Percentiles rank a stretch among this genome's conserved stretches.
phyloP scores from a whole-genome alignment of 106 monocot species.

The Dactylorhiza incarnata region DNA sequence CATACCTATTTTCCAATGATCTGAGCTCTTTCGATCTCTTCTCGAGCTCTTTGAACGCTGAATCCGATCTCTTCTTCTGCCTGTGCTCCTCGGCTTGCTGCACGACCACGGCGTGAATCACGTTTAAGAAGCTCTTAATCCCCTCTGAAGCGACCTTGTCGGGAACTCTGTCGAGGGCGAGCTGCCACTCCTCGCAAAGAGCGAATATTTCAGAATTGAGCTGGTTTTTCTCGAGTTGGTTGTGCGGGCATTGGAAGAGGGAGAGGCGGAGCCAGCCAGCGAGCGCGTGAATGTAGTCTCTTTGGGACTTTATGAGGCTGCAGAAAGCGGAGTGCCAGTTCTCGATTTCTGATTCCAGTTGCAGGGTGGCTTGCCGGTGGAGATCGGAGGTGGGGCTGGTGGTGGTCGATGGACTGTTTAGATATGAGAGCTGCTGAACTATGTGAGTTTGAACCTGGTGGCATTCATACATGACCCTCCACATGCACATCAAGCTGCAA shows the following conservation, averaged over 20 bases:
- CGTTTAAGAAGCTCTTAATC: conserved; percentile 77
- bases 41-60: conserved; percentile 50
- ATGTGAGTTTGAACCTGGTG: conserved; percentile 98
- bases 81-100: conserved; percentile 83
- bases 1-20: conserved; percentile 43
- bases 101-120: conserved; percentile 56
- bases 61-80: conserved; percentile 57
- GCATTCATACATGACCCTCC: conserved; percentile 97
- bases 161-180: conserved; percentile 63
- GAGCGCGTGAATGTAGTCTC: conserved; percentile 76
- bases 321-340: conserved; percentile 80
- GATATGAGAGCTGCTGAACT: conserved; percentile 72
- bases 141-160: conserved; percentile 94
- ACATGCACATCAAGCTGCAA: conserved; percentile 68
- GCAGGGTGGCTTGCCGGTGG: conserved; percentile 63
- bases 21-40: conserved; percentile 54
- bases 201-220: conserved; percentile 46
- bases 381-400: conserved; percentile 47
- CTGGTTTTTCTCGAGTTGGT: conserved; percentile 22
- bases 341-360: conserved; percentile 76
- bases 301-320: conserved; percentile 62
- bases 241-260: conserved; percentile 58
- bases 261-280: conserved; percentile 92
- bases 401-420: conserved; percentile 26
- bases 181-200: conserved; percentile 87